Evolutionary conservation across 2,329 filamentous ascomycete species (phyloP).

Genomic region (Beauveria bassiana): DNA sequence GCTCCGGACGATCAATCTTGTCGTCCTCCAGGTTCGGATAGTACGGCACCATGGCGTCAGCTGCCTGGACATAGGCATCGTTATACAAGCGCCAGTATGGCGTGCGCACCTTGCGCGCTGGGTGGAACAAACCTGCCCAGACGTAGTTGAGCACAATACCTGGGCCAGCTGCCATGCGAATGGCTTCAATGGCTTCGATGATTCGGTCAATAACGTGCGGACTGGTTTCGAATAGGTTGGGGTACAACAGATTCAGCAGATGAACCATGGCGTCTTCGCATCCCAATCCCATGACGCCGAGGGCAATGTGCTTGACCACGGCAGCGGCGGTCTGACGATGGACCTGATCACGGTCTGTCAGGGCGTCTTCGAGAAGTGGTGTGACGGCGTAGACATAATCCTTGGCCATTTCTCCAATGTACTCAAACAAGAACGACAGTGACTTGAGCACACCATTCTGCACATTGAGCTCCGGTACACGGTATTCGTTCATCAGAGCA

Average conservation of each 20-base stretch:
- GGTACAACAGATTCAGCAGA: constrained; percentile 89
- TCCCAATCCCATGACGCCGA: constrained; percentile 94
- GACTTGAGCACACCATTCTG: constrained; percentile 98
- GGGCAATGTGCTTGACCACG: constrained; percentile 94
- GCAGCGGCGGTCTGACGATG: constrained; percentile 94
- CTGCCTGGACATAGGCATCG: constrained; percentile 87
- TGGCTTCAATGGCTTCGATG: constrained; percentile 93
- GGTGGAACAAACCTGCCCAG: constrained; percentile 96
- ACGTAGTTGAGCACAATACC: constrained; percentile 96
- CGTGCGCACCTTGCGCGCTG: constrained; percentile 84
- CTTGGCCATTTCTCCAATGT: constrained; percentile 99
- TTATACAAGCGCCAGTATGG: constrained; percentile 98
- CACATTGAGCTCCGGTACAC: constrained; percentile 95
- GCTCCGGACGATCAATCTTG: constrained; percentile 67
- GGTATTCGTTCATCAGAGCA: constrained; percentile 98
- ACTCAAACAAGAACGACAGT: constrained; percentile 94
- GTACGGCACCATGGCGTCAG: constrained; percentile 93
- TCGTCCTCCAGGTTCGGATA: constrained; percentile 84
- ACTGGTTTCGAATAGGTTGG: constrained; percentile 95
- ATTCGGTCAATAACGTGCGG: constrained; percentile 98
- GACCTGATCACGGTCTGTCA: constrained; percentile 96
- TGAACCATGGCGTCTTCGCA: constrained; percentile 99
- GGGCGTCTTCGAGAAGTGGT: constrained; percentile 87
- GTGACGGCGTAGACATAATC: constrained; percentile 99
- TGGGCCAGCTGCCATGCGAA: constrained; percentile 86